Percentiles rank a stretch among this genome's conserved stretches.
Evolutionary conservation across 441 rosid genomes (phyloP).

Genomic region (Gossypium laxum): DNA sequence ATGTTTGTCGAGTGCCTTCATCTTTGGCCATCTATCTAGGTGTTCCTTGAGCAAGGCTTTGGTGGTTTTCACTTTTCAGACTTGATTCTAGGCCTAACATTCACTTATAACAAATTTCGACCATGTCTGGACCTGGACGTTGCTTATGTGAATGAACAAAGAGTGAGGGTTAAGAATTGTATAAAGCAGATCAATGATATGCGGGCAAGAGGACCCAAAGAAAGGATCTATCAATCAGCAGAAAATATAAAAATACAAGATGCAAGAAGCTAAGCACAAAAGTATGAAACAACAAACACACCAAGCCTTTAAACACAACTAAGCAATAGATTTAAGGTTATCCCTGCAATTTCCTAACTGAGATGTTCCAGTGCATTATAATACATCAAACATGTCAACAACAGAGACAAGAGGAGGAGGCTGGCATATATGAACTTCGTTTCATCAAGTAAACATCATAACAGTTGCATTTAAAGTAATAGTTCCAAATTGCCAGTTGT

Average conservation of each 20-base stretch:
- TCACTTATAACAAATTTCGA: too few relatives aligned
- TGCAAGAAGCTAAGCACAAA: neutral
- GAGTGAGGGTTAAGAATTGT: neutral
- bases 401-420: slow-evolving; percentile 17
- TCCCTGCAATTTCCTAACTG: slow-evolving; percentile 24
- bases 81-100: neutral
- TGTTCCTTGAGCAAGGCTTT: too few relatives aligned
- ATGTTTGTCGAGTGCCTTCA: too few relatives aligned
- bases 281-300: neutral
- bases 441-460: slow-evolving; percentile 26
- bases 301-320: slow-evolving; percentile 6
- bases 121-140: too few relatives aligned
- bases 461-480: slow-evolving; percentile 23
- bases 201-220: neutral
- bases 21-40: too few relatives aligned
- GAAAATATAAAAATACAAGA: neutral
- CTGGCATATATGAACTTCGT: slow-evolving; percentile 20
- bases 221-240: neutral
- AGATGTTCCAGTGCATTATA: slow-evolving; percentile 23
- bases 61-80: neutral
- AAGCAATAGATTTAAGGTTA: slow-evolving; percentile 9
- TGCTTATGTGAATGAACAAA: neutral
- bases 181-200: neutral
- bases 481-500: slow-evolving; percentile 23
- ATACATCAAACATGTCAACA: slow-evolving; percentile 34